phyloP scores from a whole-genome alignment of 2,329 filamentous ascomycete species.

The Microcyclospora tardicrescens region DNA sequence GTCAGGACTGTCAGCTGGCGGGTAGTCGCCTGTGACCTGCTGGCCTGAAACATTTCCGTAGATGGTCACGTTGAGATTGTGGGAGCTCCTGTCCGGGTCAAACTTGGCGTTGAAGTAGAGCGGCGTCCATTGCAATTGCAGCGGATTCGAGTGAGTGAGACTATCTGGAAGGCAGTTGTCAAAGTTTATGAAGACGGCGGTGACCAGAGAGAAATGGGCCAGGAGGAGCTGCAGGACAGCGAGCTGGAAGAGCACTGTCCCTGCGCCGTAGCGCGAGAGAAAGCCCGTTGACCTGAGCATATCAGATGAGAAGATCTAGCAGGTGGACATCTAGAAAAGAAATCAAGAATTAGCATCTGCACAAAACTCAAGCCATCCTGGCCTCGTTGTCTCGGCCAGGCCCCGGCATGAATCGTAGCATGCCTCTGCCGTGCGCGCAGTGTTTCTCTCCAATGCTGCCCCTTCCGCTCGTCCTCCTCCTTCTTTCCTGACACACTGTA shows the following conservation, averaged over 20 bases:
- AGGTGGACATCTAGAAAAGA: no score
- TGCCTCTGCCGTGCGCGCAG: no score
- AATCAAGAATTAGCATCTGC: no score
- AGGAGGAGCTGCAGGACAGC: constrained; percentile 19
- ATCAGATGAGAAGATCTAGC: no score
- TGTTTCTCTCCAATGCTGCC: no score
- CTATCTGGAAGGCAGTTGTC: constrained; percentile 63
- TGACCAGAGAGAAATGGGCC: constrained; percentile 32
- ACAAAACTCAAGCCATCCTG: no score
- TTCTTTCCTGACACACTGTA: no score
- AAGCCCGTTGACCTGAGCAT: neutral
- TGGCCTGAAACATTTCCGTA: constrained; percentile 87
- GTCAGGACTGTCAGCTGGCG: constrained; percentile 42
- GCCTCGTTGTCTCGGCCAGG: no score
- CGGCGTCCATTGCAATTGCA: constrained; percentile 67
- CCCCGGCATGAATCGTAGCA: no score
- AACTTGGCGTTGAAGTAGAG: constrained; percentile 62
- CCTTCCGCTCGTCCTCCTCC: no score
- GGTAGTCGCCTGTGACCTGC: constrained; percentile 43
- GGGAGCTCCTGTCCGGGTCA: constrained; percentile 40
- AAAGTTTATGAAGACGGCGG: constrained; percentile 60
- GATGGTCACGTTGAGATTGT: constrained; percentile 62
- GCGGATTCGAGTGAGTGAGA: constrained; percentile 43
- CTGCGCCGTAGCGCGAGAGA: constrained; percentile 4
- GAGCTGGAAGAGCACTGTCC: constrained; percentile 1